Conservation (phyloP, 768 basidiomycete genomes). For the Hericium coralloides region DNA sequence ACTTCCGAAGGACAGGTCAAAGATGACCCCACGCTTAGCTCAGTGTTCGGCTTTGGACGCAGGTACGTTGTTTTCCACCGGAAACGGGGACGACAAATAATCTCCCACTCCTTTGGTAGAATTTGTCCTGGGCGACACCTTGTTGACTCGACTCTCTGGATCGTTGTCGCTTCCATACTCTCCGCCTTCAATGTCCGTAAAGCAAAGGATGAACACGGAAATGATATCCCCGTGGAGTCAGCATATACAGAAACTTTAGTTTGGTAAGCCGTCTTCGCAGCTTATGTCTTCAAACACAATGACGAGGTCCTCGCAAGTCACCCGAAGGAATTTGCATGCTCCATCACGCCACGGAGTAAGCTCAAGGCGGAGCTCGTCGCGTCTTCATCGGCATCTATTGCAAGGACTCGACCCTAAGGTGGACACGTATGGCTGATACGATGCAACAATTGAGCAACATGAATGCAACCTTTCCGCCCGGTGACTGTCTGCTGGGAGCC, state of each 20-base stretch:
- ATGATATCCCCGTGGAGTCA: slow-evolving; percentile 2
- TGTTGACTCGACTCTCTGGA: slow-evolving; percentile 13
- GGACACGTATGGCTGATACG: too few relatives aligned
- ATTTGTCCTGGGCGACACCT: neutral
- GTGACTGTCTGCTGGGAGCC: too few relatives aligned
- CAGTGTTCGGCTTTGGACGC: neutral
- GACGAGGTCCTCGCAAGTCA: neutral
- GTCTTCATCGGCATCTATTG: neutral
- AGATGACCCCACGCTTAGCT: neutral
- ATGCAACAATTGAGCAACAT: too few relatives aligned
- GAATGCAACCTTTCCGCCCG: too few relatives aligned
- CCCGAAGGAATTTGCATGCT: slow-evolving; percentile 5
- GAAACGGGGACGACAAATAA: neutral
- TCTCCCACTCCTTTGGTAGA: neutral
- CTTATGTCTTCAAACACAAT: neutral
- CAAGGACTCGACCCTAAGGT: too few relatives aligned
- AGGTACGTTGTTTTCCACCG: neutral
- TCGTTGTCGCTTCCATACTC: slow-evolving; percentile 6
- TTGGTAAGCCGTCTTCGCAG: neutral
- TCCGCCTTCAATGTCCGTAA: slow-evolving; percentile 7
- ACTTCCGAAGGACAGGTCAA: neutral
- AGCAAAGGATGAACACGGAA: slow-evolving; percentile 5
- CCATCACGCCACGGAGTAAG: slow-evolving; percentile 5
- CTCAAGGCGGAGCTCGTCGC: slow-evolving; percentile 1
- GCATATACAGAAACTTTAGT: too few relatives aligned